Base-by-base conservation (phyloP, 2,329 filamentous ascomycete genomes). In the Pseudocercospora fuligena region DNA sequence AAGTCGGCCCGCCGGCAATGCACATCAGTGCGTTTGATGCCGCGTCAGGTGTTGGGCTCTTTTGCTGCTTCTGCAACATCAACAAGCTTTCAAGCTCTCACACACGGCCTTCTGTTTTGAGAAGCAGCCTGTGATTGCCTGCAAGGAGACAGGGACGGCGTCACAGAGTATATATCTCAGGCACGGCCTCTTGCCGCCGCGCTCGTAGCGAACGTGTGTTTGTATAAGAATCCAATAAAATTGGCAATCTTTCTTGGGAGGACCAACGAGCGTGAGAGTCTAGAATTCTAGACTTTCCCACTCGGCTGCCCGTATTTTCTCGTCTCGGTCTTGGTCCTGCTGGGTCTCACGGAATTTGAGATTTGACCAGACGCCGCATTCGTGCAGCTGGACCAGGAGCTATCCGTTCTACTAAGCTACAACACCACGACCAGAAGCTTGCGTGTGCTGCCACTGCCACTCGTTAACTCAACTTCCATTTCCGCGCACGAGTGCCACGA, bases 401-500 rank as follows among this genome's bases (percentile, higher is more conserved):
- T 8, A 49, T 23, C 47, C 19, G n/a, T 21, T 7, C 47, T 51
- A 9, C 47, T 21, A 27, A 54, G 14, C 23, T 29, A 23, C 51
- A 27, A 19, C 23, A 40, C 27, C 27, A 58, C 54, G 4, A 57
- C 27, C 53, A 58, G 4, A 23, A 29, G 31, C 25, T 11, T 56
- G 51, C 54, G 29, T 57, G 54, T 58, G 54, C 54, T 33, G 54
- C 54, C 54, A 58, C 54, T 33, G 54, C 54, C 54, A 58, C 54
- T 58, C 54, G 12, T 40, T 58, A 11, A 11, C 29, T 36, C 16
- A 5, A 7, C n/a, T 58, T 23, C 11, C 6, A 7, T 19, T 8
- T 19, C 40, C 40, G 16, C 40, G 40, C 14, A 16, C 33, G 36
- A 40, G 36, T n/a, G 14, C 36, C 36, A n/a, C 36, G 6, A 14